These are phyloP conservation scores for Nakazawaea wyomingensis DNA, from an alignment of 805 yeast species.

Conservation along the genomic window DNA sequence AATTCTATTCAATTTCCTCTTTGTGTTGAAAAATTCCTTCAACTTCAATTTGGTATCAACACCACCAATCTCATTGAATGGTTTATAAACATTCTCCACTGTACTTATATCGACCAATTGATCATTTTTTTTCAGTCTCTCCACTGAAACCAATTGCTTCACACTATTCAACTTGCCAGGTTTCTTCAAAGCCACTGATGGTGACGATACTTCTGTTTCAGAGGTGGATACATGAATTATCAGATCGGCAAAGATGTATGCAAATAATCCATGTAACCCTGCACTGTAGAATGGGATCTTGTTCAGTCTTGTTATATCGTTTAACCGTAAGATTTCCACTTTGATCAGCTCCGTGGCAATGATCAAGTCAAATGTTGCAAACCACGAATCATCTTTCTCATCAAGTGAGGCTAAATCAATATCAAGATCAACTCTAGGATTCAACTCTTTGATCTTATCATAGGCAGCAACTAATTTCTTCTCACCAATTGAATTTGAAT, in stretches of 20 bases:
- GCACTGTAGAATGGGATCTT: slow-evolving; percentile 64
- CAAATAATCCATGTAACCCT: slow-evolving; percentile 75
- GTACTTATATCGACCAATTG: slow-evolving; percentile 30
- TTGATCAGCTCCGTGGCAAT: slow-evolving; percentile 64
- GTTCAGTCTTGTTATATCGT: slow-evolving; percentile 48
- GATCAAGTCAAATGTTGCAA: slow-evolving; percentile 58
- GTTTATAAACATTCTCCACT: slow-evolving; percentile 31
- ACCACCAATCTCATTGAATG: slow-evolving; percentile 30
- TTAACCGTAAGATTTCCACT: slow-evolving; percentile 40
- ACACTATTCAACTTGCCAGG: slow-evolving; percentile 41
- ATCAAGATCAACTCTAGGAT: slow-evolving; percentile 66
- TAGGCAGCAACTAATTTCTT: slow-evolving; percentile 50
- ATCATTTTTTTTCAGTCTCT: slow-evolving; percentile 30
- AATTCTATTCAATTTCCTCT: slow-evolving; percentile 40
- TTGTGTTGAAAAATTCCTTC: slow-evolving; percentile 21
- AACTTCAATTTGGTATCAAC: slow-evolving; percentile 32
- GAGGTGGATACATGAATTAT: slow-evolving; percentile 53
- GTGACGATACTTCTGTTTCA: slow-evolving; percentile 41
- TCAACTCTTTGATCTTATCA: slow-evolving; percentile 61
- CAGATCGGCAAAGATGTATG: slow-evolving; percentile 76
- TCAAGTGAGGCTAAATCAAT: slow-evolving; percentile 31
- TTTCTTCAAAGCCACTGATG: slow-evolving; percentile 35
- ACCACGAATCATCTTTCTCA: slow-evolving; percentile 27
- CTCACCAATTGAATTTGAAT: slow-evolving; percentile 49
- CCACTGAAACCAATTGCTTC: slow-evolving; percentile 39